phyloP scores from a whole-genome alignment of 1,284 basidiomycete species.

The Mycena sp. region DNA sequence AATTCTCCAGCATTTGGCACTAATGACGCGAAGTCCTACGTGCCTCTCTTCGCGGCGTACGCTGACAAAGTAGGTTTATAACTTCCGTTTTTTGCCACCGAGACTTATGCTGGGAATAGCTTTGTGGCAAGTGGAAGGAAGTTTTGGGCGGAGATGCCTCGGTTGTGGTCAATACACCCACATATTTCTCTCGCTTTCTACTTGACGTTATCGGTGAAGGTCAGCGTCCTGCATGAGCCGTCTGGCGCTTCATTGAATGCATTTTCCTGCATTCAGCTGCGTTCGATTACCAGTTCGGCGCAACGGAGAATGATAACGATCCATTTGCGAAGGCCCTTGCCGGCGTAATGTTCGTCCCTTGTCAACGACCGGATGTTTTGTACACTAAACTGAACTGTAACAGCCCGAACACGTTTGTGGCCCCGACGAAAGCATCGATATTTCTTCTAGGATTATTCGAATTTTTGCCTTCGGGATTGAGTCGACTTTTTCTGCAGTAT shows the following conservation, averaged over 20 bases:
- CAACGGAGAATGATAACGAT: conserved; percentile 44
- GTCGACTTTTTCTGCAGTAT: conserved; percentile 52
- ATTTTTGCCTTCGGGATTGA: conserved; percentile 49
- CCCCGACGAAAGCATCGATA: conserved; percentile 49
- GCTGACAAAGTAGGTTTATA: conserved; percentile 1
- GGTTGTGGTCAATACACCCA: conserved; percentile 49
- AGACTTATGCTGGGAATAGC: conserved; percentile 36
- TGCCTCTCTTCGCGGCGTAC: conserved; percentile 29
- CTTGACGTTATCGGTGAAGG: conserved; percentile 60
- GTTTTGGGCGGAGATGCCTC: conserved; percentile 44
- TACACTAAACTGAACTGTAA: conserved; percentile 42
- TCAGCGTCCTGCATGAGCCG: conserved; percentile 19
- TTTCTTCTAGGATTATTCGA: conserved; percentile 48
- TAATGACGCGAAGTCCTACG: conserved; percentile 9
- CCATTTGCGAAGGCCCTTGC: conserved; percentile 55
- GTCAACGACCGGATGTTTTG: conserved; percentile 39
- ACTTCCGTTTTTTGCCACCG: neutral
- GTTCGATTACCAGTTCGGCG: conserved; percentile 59
- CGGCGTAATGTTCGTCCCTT: conserved; percentile 50
- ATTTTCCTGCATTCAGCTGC: conserved; percentile 45
- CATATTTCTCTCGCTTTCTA: conserved; percentile 49
- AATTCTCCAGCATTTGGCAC: conserved; percentile 47
- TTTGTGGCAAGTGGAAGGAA: conserved; percentile 53
- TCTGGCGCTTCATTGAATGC: neutral
- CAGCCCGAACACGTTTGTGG: neutral